A percentile compares a stretch with the other conserved stretches of the same genome.
phyloP scores from a whole-genome alignment of 2,329 filamentous ascomycete species.

The Escovopsis sp. region DNA sequence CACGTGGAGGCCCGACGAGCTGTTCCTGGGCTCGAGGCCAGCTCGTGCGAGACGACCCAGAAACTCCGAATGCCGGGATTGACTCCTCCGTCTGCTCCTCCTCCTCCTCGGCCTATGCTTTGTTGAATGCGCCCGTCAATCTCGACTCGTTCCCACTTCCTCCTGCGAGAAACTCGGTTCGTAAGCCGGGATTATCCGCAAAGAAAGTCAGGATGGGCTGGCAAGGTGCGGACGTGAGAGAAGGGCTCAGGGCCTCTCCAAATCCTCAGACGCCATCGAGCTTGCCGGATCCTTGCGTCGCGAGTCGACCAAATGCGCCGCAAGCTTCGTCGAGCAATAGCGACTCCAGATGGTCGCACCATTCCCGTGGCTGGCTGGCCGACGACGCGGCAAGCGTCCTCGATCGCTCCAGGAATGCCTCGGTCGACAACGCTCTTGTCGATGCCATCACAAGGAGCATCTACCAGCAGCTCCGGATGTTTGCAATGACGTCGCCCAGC shows the following conservation, averaged over 20 bases:
- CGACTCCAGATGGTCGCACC: background rate
- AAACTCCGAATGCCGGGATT: background rate
- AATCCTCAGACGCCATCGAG: too few relatives aligned
- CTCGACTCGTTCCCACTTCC: constrained; percentile 7
- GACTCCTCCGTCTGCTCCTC: too few relatives aligned
- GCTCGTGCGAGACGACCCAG: background rate
- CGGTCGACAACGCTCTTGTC: constrained; percentile 24
- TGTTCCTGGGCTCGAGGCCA: too few relatives aligned
- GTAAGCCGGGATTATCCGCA: background rate
- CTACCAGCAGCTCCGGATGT: constrained; percentile 28
- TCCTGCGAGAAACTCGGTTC: background rate
- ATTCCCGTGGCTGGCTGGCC: constrained; percentile 5
- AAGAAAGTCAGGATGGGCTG: background rate
- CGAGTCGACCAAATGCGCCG: too few relatives aligned
- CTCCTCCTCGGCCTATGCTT: constrained; percentile 1
- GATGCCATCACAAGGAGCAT: constrained; percentile 30
- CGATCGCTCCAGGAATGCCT: constrained; percentile 14
- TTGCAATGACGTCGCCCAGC: constrained; percentile 14
- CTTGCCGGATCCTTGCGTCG: too few relatives aligned
- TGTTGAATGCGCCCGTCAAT: constrained; percentile 3
- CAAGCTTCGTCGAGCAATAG: too few relatives aligned
- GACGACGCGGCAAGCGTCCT: constrained; percentile 6
- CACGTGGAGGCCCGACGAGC: too few relatives aligned
- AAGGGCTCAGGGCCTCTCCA: too few relatives aligned
- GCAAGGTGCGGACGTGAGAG: too few relatives aligned